Evolutionary conservation across 768 basidiomycete species (phyloP), one percentile per base, ranked within the genome.

Genomic region (Lentinula boryana): DNA sequence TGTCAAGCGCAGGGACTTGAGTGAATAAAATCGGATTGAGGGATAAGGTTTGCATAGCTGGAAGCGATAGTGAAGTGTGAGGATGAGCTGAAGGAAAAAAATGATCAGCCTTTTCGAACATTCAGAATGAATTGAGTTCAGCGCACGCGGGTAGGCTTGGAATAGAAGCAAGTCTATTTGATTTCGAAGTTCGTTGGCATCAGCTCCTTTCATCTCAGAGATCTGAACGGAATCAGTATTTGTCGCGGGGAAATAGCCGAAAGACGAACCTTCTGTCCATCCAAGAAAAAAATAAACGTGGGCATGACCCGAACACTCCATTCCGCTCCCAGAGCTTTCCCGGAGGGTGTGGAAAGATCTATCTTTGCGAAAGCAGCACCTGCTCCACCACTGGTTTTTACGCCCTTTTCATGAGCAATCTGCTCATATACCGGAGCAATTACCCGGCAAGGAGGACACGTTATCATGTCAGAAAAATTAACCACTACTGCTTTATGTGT

Each of bases 261-360:
- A 35, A 13, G 2, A 61, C 74, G 49, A 44, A 89, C 89, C 84
- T 89, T 86, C 55, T 80, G 77, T 1, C 87, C 91, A 62, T 90
- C 80, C 62, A 87, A 71, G 75, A 93, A 98, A 74, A 97, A 95
- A 43, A 90, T 75, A 68, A 98, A 96, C 0, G 93, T 95, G 5
- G 95, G 95, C 2, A 92, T 96, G 16, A 81, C 93, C 15, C 80
- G 72, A 1, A 97, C 83, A 13, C 81, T 77, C 75, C 82, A 89
- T 69, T 86, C 77, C 1, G 71, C 62, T 0, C 88, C 90, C 15
- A 96, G 73, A 57, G 76, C 75, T 3, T 72, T 67, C 0, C 89
- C 88, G 71, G 83, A 71, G 0, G 89, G 90, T 12, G 89, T 81
- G 4, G 80, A 83, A 64, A 93, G 75, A 73, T 98, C 95, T 38